Conservation (phyloP, 352 stramenopile species). For the Aphanomyces invadans region DNA sequence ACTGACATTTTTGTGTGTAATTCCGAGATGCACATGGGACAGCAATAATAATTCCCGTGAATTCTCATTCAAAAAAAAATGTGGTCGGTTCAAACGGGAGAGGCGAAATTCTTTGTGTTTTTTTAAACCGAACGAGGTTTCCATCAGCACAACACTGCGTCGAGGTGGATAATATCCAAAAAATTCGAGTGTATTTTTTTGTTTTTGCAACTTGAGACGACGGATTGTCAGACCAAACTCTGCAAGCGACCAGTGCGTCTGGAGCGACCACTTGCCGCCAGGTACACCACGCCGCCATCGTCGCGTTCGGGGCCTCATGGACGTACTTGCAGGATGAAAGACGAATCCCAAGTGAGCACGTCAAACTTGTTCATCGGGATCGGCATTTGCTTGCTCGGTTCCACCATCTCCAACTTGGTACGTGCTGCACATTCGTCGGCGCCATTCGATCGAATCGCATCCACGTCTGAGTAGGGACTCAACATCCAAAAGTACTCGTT, state of each 20-base stretch:
- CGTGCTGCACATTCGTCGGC: neutral
- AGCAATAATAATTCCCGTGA: no score
- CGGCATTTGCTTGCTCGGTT: constrained; percentile 24
- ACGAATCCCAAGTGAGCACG: neutral
- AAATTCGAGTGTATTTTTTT: no score
- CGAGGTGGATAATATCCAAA: no score
- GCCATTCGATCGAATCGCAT: neutral
- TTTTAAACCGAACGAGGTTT: no score
- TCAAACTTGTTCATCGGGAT: constrained; percentile 24
- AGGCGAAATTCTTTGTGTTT: no score
- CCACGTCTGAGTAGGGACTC: constrained; percentile 33
- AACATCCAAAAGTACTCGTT: constrained; percentile 87
- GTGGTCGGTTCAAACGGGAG: no score
- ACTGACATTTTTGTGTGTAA: no score
- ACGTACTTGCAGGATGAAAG: neutral
- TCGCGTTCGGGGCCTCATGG: neutral
- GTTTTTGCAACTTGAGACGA: no score
- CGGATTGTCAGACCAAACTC: neutral
- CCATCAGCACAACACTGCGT: no score
- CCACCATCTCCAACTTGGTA: constrained; percentile 23
- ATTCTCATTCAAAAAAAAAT: no score
- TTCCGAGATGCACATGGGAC: no score
- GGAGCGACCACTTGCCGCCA: no score
- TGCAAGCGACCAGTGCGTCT: neutral
- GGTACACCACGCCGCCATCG: neutral